A percentile compares a stretch with the other conserved stretches of the same genome.
These are phyloP conservation scores for Wallacemonas sp. DNA, from an alignment of 208 protist genomes.

Conservation along the genomic window DNA sequence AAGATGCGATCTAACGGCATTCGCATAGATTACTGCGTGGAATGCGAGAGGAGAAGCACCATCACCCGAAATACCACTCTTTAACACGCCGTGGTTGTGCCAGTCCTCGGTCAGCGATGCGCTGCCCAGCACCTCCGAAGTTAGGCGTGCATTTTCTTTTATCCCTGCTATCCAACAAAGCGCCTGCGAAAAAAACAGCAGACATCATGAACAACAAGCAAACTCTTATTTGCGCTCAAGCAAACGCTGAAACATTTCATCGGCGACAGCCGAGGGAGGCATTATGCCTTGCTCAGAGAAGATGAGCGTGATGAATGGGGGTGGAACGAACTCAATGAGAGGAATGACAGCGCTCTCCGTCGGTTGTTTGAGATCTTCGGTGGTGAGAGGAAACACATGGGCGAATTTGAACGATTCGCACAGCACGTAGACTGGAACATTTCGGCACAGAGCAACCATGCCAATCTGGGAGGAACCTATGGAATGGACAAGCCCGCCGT, in stretches of 20 bases:
- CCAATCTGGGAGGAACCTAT: slow-evolving; percentile 98
- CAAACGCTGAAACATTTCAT: slow-evolving; percentile 96
- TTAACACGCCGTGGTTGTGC: too few species aligned
- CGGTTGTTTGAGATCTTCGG: slow-evolving; percentile 88
- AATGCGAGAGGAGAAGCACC: too few species aligned
- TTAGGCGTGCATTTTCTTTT: background rate
- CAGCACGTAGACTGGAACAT: slow-evolving; percentile 98
- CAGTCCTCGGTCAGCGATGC: too few species aligned
- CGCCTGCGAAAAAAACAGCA: too few species aligned
- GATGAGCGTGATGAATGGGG: slow-evolving; percentile 91
- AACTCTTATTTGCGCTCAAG: slow-evolving; percentile 40
- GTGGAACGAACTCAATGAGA: slow-evolving; percentile 88
- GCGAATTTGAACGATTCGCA: slow-evolving; percentile 99
- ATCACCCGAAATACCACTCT: too few species aligned
- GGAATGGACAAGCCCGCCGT: slow-evolving; percentile 98
- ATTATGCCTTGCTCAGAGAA: slow-evolving; percentile 99
- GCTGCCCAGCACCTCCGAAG: too few species aligned
- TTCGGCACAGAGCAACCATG: slow-evolving; percentile 93
- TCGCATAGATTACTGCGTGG: too few species aligned
- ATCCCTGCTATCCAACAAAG: too few species aligned
- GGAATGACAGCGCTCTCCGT: slow-evolving; percentile 56
- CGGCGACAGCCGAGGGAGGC: slow-evolving; percentile 97
- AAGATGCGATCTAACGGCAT: too few species aligned
- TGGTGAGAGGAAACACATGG: slow-evolving; percentile 96
- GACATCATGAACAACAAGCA: background rate